Base-by-base conservation (phyloP, 148 eudicot species). In the Drosera capensis region DNA sequence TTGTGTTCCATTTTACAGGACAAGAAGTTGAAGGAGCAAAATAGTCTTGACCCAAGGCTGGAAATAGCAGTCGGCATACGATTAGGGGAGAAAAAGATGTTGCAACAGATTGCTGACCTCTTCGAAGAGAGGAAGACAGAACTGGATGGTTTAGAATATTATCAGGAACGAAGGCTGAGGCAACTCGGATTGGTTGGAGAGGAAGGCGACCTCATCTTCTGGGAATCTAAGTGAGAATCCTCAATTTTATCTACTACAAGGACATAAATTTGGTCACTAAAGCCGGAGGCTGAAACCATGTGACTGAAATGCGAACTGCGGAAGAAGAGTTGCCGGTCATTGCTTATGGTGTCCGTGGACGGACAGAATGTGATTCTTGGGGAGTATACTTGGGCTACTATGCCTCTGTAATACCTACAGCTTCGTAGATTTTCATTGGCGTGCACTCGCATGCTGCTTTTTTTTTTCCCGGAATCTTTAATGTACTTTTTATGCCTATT, bases 101-200 rank as follows among this genome's bases (percentile, higher is more conserved):
- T 90, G 55, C 88, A 76, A 48, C 86, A 90, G 31, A 78, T 90
- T 9, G 88, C 75, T 30, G 71, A 47, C 24, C 60, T 78, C 25
- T 90, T 90, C 49, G 52, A 57, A 51, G 82, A 69, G 46, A 70
- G 78, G 55, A 95, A 90, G 47, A 23, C 20, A 38, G 94, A 85
- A 54, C 49, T 90, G 55, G 62, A 59, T 66, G 74, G 45, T 28
- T 60, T 71, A 35, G 99, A 90, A 60, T 90, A 85, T 60, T 90
- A 84, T 44, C 99, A 85, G 63, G 95, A 90, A 49, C 78, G 99
- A 51, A 71, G 99, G 60, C 88, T 90, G 38, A 84, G 75, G 62
- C 85, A 75, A 52, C 78, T 90, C 56, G 95, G 95, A 53, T 71
- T 90, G 46, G 80, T 73, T 25, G 94, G 97, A 35, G 95, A 87